Conservation (phyloP, 305 asterid genomes). For the Solanum chacoense region DNA sequence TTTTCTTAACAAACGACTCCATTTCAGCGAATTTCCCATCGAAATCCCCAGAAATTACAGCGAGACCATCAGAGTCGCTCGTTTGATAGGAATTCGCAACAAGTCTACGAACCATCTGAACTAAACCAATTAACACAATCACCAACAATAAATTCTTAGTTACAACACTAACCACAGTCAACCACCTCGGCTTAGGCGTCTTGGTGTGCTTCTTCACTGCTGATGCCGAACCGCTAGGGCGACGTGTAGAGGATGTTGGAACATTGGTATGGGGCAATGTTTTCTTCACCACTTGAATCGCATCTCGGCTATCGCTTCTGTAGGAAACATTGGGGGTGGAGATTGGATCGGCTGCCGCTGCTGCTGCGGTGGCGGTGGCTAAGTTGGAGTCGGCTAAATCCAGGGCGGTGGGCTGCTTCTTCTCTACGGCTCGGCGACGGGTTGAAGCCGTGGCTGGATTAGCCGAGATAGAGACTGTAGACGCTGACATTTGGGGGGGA, state of each 20-base stretch:
- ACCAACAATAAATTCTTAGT: slow-evolving; percentile 45
- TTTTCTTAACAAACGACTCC: slow-evolving; percentile 45
- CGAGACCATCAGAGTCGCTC: slow-evolving; percentile 12
- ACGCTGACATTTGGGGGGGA: slow-evolving; percentile 32
- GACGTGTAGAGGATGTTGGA: slow-evolving; percentile 9
- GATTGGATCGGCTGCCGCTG: slow-evolving; percentile 17
- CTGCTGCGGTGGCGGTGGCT: slow-evolving; percentile 16
- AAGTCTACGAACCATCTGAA: slow-evolving; percentile 45
- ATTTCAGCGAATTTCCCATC: slow-evolving; percentile 55
- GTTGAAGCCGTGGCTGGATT: slow-evolving; percentile 40
- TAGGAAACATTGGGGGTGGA: slow-evolving; percentile 8
- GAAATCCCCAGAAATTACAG: slow-evolving; percentile 40
- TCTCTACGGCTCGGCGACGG: slow-evolving; percentile 68
- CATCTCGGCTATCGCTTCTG: slow-evolving; percentile 21
- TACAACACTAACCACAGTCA: slow-evolving; percentile 42
- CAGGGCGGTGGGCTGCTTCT: slow-evolving; percentile 13
- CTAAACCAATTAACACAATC: slow-evolving; percentile 34
- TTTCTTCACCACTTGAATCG: slow-evolving; percentile 24
- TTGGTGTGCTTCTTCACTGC: slow-evolving; percentile 31
- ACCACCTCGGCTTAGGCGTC: slow-evolving; percentile 57
- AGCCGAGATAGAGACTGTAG: slow-evolving; percentile 65
- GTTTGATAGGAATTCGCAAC: slow-evolving; percentile 16
- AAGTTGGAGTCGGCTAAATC: slow-evolving; percentile 21
- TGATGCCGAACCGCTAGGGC: slow-evolving; percentile 3
- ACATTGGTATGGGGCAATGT: slow-evolving; percentile 13